A percentile compares a stretch with the other conserved stretches of the same genome.
These are phyloP conservation scores for Nidula niveotomentosa DNA, from an alignment of 1,284 basidiomycete species.

Conservation along the genomic window DNA sequence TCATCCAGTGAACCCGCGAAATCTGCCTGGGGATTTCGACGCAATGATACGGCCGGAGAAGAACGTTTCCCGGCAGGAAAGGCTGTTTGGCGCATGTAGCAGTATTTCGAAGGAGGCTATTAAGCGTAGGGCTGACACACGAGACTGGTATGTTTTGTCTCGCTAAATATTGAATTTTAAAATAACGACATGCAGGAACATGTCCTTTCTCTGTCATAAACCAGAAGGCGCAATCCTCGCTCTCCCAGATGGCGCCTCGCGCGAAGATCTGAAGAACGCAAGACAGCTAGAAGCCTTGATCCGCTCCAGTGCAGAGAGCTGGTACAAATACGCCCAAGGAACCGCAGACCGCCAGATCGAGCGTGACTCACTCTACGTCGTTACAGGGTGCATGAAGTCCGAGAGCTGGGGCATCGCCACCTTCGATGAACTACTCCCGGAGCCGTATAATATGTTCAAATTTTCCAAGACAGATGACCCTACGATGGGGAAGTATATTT, in stretches of 20 bases:
- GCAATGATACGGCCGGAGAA: background rate
- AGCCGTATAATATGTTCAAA: background rate
- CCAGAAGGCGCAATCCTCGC: conserved; percentile 15
- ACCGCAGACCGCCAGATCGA: conserved; percentile 12
- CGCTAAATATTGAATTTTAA: too few species aligned
- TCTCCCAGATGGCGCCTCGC: conserved; percentile 18
- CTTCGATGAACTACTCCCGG: background rate
- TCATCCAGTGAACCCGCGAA: conserved; percentile 13
- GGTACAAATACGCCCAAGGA: conserved; percentile 20
- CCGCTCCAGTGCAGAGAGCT: conserved; percentile 11
- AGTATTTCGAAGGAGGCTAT: background rate
- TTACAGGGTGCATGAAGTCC: conserved; percentile 23
- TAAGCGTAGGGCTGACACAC: too few species aligned
- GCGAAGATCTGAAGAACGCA: conserved; percentile 8
- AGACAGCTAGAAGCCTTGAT: conserved; percentile 7
- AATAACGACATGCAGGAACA: too few species aligned
- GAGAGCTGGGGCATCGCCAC: conserved; percentile 20
- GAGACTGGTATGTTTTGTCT: too few species aligned
- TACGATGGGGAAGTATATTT: background rate
- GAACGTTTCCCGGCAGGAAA: background rate
- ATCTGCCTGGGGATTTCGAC: conserved; percentile 17
- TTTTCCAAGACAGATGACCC: background rate
- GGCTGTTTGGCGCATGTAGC: background rate
- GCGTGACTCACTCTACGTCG: conserved; percentile 22
- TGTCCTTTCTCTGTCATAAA: too few species aligned